phyloP scores from a whole-genome alignment of 805 yeast genomes.

The Cyberlindnera maritima region DNA sequence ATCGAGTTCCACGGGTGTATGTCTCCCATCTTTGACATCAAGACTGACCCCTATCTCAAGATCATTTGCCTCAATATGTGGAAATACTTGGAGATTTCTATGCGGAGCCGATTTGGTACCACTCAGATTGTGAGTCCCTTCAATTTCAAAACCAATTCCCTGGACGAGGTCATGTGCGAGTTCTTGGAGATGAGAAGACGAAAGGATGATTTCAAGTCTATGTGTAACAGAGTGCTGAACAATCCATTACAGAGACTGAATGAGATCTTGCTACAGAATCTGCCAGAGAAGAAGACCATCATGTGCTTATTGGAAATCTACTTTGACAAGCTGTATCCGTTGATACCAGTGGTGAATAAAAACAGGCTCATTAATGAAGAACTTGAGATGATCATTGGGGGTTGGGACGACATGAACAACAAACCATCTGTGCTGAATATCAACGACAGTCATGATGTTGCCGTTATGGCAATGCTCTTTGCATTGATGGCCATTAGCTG shows the following conservation, averaged over 20 bases:
- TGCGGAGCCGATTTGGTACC: background rate
- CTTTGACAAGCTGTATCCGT: constrained; percentile 24
- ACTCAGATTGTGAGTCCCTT: background rate
- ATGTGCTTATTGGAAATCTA: constrained; percentile 19
- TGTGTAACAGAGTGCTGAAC: background rate
- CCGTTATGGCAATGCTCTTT: constrained; percentile 19
- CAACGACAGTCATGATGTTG: constrained; percentile 16
- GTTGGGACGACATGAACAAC: background rate
- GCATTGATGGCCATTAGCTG: constrained; percentile 21
- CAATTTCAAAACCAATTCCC: background rate
- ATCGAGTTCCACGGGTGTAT: constrained; percentile 50
- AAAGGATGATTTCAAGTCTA: constrained; percentile 7
- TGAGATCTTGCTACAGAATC: constrained; percentile 8
- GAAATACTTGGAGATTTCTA: constrained; percentile 12
- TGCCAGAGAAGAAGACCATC: constrained; percentile 19
- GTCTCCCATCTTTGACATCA: constrained; percentile 44
- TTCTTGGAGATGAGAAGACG: constrained; percentile 14
- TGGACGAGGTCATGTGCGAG: background rate
- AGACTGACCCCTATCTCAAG: constrained; percentile 40
- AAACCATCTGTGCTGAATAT: constrained; percentile 3
- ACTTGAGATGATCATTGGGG: constrained; percentile 14
- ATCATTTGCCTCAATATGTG: constrained; percentile 34
- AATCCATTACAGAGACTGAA: constrained; percentile 1
- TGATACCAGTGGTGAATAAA: constrained; percentile 22
- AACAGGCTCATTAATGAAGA: constrained; percentile 17